phyloP scores from a whole-genome alignment of 768 basidiomycete genomes.

The Kwoniella heveanensis region DNA sequence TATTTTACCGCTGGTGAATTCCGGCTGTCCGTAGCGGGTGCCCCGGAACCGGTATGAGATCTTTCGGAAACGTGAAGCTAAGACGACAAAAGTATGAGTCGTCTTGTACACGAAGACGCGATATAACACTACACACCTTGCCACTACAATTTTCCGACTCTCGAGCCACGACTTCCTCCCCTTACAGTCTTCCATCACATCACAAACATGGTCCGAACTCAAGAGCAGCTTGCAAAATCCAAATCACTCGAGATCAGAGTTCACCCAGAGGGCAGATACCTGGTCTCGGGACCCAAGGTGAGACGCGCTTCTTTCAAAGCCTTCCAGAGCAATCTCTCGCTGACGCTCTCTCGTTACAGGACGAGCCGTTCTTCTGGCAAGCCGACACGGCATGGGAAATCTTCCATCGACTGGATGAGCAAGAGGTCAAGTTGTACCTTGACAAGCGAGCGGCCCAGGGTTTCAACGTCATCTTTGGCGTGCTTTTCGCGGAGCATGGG shows the following conservation, averaged over 20 bases:
- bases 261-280: slow-evolving; percentile 6
- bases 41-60: too few relatives aligned
- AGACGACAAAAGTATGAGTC: too few relatives aligned
- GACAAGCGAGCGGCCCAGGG: slow-evolving; percentile 19
- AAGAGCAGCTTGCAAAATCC: slow-evolving; percentile 4
- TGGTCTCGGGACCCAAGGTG: background rate
- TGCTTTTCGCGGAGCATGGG: slow-evolving; percentile 26
- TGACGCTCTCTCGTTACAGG: background rate
- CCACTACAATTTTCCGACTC: too few relatives aligned
- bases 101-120: too few relatives aligned
- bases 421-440: slow-evolving; percentile 21
- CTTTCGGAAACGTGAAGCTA: too few relatives aligned
- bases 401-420: slow-evolving; percentile 13
- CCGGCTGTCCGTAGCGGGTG: too few relatives aligned
- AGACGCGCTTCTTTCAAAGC: background rate
- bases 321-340: background rate
- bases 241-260: slow-evolving; percentile 9
- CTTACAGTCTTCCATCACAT: background rate
- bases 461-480: slow-evolving; percentile 25
- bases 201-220: slow-evolving; percentile 1
- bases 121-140: too few relatives aligned
- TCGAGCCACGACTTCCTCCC: too few relatives aligned
- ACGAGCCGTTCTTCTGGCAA: slow-evolving; percentile 19
- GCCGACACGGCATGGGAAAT: slow-evolving; percentile 33
- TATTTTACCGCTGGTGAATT: too few relatives aligned